A percentile compares a stretch with the other conserved stretches of the same genome.
Evolutionary conservation across 2,329 filamentous ascomycete species (phyloP).

Genomic region (Fusarium duplospermum): DNA sequence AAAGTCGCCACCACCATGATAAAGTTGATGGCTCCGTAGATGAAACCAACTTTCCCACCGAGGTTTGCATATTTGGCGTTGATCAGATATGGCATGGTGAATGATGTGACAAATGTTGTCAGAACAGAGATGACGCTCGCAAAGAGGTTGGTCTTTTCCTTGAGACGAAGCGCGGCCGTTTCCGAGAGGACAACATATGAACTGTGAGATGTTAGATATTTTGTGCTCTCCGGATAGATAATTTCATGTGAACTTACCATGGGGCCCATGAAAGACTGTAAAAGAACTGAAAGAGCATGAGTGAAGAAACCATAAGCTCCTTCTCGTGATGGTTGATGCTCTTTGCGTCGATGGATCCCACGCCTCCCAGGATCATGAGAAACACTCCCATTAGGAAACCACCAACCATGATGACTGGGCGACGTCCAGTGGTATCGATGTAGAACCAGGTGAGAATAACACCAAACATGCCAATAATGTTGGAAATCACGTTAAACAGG

Average conservation of each 20-base stretch:
- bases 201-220: neutral
- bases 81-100: conserved; percentile 53
- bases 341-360: conserved; percentile 51
- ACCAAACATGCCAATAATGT: conserved; percentile 14
- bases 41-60: conserved; percentile 52
- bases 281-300: conserved; percentile 42
- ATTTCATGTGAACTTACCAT: conserved; percentile 7
- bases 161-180: conserved; percentile 39
- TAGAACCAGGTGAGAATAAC: conserved; percentile 37
- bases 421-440: neutral
- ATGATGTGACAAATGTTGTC: conserved; percentile 48
- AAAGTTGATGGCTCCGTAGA: conserved; percentile 53
- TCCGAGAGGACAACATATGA: conserved; percentile 45
- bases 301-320: conserved; percentile 54
- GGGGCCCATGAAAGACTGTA: conserved; percentile 46
- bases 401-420: neutral
- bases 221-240: neutral
- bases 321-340: conserved; percentile 63
- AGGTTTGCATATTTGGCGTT: conserved; percentile 50
- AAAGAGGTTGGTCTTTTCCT: conserved; percentile 48
- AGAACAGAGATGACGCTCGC: conserved; percentile 45
- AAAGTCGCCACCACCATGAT: conserved; percentile 54
- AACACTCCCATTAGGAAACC: conserved; percentile 2
- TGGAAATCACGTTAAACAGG: conserved; percentile 40
- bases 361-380: neutral